phyloP scores from a whole-genome alignment of 202 grass and related monocot genomes.

The Elaeis oleifera region DNA sequence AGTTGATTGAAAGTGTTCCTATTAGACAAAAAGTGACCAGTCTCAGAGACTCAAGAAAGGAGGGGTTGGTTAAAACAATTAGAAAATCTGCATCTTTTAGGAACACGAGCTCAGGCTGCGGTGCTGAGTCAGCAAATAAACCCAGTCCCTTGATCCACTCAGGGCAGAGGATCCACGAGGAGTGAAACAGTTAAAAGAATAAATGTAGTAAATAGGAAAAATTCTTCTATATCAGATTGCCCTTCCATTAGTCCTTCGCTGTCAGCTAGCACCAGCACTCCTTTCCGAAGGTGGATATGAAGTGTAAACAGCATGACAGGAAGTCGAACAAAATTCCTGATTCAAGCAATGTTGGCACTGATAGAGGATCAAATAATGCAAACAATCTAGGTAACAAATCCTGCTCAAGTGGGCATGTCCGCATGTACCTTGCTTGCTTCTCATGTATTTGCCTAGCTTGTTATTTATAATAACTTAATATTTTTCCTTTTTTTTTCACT shows the following conservation, averaged over 20 bases:
- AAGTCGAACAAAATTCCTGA: slow-evolving; percentile 34
- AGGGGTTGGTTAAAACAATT: slow-evolving; percentile 31
- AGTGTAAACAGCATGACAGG: slow-evolving; percentile 26
- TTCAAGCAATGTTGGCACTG: slow-evolving; percentile 35
- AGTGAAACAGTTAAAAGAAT: slow-evolving; percentile 33
- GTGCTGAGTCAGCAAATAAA: slow-evolving; percentile 32
- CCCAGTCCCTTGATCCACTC: slow-evolving; percentile 29
- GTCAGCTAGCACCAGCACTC: slow-evolving; percentile 31
- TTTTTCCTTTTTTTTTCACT: background rate
- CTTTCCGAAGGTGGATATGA: slow-evolving; percentile 42
- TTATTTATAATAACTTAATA: too few relatives aligned
- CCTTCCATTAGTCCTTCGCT: slow-evolving; percentile 27
- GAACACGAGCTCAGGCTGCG: slow-evolving; percentile 25
- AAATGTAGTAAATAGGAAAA: slow-evolving; percentile 41
- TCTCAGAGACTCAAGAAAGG: slow-evolving; percentile 40
- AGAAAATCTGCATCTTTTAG: slow-evolving; percentile 53
- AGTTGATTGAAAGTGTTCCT: slow-evolving; percentile 38
- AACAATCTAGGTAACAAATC: too few relatives aligned
- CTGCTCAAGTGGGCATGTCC: too few relatives aligned
- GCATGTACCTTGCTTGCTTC: too few relatives aligned
- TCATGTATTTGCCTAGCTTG: too few relatives aligned
- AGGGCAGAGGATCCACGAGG: slow-evolving; percentile 39
- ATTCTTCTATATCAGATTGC: slow-evolving; percentile 47
- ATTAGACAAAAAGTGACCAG: slow-evolving; percentile 32
- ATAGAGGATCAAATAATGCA: slow-evolving; percentile 7